Evolutionary conservation across 2,329 filamentous ascomycete genomes (phyloP).

Genomic region (Phyllosticta paracitricarpa): DNA sequence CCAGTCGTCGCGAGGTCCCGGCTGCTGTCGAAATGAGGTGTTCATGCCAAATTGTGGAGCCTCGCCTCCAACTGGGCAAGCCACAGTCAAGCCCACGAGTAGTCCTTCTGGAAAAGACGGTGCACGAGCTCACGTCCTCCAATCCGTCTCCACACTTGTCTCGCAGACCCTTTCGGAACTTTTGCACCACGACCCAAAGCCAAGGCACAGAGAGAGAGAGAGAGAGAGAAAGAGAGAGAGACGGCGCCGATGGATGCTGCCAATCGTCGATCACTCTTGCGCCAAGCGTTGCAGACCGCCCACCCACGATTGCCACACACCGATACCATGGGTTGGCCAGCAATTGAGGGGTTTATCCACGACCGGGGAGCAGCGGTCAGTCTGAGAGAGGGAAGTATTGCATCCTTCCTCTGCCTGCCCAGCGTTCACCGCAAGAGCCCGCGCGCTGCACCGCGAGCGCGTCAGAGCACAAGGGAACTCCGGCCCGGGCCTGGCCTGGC

Average conservation of each 20-base stretch:
- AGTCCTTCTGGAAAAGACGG: background rate
- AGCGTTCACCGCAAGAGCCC: conserved; percentile 2
- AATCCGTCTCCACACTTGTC: conserved; percentile 8
- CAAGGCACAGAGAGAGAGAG: background rate
- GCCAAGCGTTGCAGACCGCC: background rate
- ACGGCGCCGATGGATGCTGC: conserved; percentile 3
- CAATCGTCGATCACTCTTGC: conserved; percentile 7
- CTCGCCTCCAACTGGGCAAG: conserved; percentile 9
- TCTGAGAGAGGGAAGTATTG: background rate
- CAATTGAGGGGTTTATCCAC: conserved; percentile 2
- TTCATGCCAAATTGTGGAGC: conserved; percentile 11
- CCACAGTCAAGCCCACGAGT: conserved; percentile 7
- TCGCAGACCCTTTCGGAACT: conserved; percentile 8
- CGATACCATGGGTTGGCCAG: background rate
- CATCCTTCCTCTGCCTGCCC: background rate
- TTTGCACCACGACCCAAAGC: background rate
- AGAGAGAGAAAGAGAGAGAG: conserved; percentile 1
- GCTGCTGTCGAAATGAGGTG: conserved; percentile 10
- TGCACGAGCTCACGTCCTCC: background rate
- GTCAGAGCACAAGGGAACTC: conserved; percentile 8
- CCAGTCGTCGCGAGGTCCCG: conserved; percentile 2
- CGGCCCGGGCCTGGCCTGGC: conserved; percentile 7
- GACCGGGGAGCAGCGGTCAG: conserved; percentile 3
- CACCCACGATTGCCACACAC: background rate
- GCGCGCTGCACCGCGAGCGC: background rate